phyloP scores from a whole-genome alignment of 2,329 filamentous ascomycete genomes.

The Dryadomyces sulphureus region DNA sequence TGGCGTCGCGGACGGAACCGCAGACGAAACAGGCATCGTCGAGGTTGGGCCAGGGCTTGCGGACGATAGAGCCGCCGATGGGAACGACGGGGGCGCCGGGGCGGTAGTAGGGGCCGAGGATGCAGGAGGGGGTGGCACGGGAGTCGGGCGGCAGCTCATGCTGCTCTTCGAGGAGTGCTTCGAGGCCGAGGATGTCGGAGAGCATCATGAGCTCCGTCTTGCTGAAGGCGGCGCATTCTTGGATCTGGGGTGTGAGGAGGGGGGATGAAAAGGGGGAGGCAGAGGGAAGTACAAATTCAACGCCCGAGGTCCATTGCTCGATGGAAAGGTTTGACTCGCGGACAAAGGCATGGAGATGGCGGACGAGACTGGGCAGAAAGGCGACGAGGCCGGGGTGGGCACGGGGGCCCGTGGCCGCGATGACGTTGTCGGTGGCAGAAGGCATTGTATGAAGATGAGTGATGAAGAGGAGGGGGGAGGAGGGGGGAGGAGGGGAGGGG shows the following conservation, averaged over 20 bases:
- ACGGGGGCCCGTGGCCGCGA: background rate
- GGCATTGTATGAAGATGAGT: background rate
- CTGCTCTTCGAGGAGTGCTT: slow-evolving; percentile 47
- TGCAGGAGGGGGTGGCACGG: slow-evolving; percentile 44
- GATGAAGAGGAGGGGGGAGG: background rate
- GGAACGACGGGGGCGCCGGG: slow-evolving; percentile 41
- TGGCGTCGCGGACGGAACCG: slow-evolving; percentile 41
- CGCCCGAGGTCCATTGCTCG: slow-evolving; percentile 49
- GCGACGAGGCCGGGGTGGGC: background rate
- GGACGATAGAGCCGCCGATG: slow-evolving; percentile 43
- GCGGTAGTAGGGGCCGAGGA: slow-evolving; percentile 58
- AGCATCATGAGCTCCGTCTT: slow-evolving; percentile 50
- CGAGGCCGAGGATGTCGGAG: slow-evolving; percentile 54
- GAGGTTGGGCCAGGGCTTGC: slow-evolving; percentile 3
- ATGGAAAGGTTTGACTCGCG: slow-evolving; percentile 50
- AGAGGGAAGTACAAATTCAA: slow-evolving; percentile 39
- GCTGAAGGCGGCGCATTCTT: slow-evolving; percentile 48
- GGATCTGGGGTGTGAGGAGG: slow-evolving; percentile 23
- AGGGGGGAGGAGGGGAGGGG: background rate
- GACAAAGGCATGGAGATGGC: slow-evolving; percentile 46
- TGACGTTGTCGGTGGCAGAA: background rate
- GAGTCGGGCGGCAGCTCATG: slow-evolving; percentile 52
- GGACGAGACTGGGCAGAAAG: background rate
- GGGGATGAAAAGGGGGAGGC: too few species aligned
- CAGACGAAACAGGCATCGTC: slow-evolving; percentile 24